Conservation (phyloP, 1,139 yeast species). For the Geotrichum fermentans region DNA sequence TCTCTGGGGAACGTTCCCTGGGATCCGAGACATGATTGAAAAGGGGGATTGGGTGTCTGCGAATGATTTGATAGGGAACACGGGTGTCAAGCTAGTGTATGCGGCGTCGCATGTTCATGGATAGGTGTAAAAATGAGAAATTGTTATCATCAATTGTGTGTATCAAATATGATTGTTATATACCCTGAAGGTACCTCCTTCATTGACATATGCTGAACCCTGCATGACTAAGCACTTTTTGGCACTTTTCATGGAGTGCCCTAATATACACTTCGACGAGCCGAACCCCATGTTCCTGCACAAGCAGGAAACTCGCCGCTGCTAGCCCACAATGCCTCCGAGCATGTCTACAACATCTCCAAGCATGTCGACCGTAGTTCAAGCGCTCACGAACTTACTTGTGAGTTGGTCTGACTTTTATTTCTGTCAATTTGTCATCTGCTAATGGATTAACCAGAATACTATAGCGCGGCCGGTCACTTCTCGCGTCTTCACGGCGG, state of each 20-base stretch:
- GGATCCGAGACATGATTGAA: constrained; percentile 60
- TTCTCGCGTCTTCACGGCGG: constrained; percentile 3
- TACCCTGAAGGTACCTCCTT: too few species aligned
- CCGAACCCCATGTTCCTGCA: too few species aligned
- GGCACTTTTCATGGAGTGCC: too few species aligned
- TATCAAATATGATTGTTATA: background rate
- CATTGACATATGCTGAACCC: too few species aligned
- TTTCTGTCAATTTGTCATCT: too few species aligned
- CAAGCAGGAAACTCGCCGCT: too few species aligned
- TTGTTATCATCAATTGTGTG: too few species aligned
- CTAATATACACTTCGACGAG: too few species aligned
- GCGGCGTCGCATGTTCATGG: background rate
- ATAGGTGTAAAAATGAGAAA: too few species aligned
- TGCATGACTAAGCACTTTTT: too few species aligned
- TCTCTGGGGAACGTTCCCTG: constrained; percentile 71
- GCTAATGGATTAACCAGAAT: background rate
- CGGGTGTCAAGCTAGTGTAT: background rate
- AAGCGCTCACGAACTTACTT: background rate
- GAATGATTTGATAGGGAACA: constrained; percentile 34
- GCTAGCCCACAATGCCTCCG: too few species aligned
- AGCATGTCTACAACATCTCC: too few species aligned
- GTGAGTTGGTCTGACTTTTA: background rate
- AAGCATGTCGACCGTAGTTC: background rate
- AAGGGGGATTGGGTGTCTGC: constrained; percentile 50
- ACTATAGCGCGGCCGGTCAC: constrained; percentile 2